A percentile compares a stretch with the other conserved stretches of the same genome.
phyloP scores from a whole-genome alignment of 306 rosid genomes.

The Trifolium subterraneum region DNA sequence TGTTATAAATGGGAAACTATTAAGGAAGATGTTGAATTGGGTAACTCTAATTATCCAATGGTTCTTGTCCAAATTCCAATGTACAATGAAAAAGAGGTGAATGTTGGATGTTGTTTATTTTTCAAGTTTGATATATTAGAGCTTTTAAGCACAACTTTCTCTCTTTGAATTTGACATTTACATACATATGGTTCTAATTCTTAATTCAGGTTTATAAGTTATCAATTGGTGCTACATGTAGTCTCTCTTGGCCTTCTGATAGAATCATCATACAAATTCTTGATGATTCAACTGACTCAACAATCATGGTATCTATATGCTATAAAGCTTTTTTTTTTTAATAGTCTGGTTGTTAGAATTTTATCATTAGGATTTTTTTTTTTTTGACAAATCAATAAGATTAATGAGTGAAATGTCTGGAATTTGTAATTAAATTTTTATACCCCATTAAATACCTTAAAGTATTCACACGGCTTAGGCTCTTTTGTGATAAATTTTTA shows the following conservation, averaged over 20 bases:
- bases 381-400: too few species aligned
- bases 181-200: not conserved
- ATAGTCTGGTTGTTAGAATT: too few species aligned
- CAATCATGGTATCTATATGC: not conserved
- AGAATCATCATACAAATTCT: not conserved
- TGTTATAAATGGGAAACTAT: not conserved
- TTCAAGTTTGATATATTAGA: too few species aligned
- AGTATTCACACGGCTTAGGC: too few species aligned
- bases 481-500: too few species aligned
- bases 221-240: not conserved
- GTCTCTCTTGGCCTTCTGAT: not conserved
- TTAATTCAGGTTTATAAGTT: not conserved
- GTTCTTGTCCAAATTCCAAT: not conserved
- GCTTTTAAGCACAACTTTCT: not conserved
- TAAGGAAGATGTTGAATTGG: not conserved
- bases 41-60: not conserved
- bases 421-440: too few species aligned
- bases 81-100: not conserved
- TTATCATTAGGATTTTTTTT: too few species aligned
- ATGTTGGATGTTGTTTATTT: too few species aligned
- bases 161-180: not conserved
- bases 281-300: not conserved
- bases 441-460: too few species aligned
- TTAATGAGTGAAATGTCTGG: too few species aligned
- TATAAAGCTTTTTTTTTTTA: too few species aligned